phyloP scores from a whole-genome alignment of 768 basidiomycete species.

The Russula griseocarnosa region DNA sequence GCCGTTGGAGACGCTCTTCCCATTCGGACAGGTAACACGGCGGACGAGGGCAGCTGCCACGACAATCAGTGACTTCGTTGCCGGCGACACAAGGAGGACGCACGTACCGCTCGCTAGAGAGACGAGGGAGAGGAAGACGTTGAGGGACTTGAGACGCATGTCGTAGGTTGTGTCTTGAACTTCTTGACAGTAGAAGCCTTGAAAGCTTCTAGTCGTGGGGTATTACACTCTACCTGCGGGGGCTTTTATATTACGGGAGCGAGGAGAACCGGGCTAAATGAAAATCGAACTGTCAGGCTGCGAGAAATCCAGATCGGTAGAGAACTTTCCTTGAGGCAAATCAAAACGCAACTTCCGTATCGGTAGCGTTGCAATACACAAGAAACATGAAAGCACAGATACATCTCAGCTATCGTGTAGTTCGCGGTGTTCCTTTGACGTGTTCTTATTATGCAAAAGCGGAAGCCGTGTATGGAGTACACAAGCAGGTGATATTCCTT shows the following conservation, averaged over 20 bases:
- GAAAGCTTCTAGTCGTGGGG: background rate
- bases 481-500: background rate
- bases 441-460: background rate
- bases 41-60: slow-evolving; percentile 27
- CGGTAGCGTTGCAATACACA: background rate
- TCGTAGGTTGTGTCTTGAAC: background rate
- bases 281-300: background rate
- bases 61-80: background rate
- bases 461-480: background rate
- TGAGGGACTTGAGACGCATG: slow-evolving; percentile 32
- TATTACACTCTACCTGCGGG: background rate
- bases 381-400: background rate
- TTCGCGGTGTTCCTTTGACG: background rate
- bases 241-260: background rate
- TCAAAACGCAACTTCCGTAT: background rate
- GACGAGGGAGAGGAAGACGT: slow-evolving; percentile 23
- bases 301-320: background rate
- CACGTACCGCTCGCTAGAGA: slow-evolving; percentile 24
- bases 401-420: background rate
- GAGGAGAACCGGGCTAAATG: background rate
- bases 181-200: background rate
- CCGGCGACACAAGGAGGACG: background rate
- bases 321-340: background rate
- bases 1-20: slow-evolving; percentile 32
- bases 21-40: slow-evolving; percentile 33